phyloP scores from a whole-genome alignment of 176 grass and related monocot species.

The Oryza rufipogon region DNA sequence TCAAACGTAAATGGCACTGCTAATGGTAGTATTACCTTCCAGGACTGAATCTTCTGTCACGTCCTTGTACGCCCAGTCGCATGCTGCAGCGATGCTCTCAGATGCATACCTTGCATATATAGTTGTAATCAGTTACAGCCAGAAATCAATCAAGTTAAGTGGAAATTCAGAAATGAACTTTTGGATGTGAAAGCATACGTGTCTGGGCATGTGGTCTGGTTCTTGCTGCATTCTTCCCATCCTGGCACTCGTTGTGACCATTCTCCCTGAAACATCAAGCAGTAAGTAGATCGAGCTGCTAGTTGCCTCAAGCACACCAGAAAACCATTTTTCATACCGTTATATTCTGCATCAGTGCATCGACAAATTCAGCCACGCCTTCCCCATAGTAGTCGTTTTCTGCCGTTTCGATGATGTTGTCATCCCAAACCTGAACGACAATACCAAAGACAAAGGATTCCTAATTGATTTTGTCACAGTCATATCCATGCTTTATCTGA shows the following conservation, averaged over 20 bases:
- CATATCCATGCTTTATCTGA: not conserved
- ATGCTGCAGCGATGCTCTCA: constrained; percentile 64
- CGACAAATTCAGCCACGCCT: constrained; percentile 12
- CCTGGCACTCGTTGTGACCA: constrained; percentile 58
- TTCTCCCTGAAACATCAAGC: constrained; percentile 37
- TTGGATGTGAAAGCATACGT: constrained; percentile 27
- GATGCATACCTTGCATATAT: constrained; percentile 55
- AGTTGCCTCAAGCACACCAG: too few species aligned
- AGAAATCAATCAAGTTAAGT: not conserved
- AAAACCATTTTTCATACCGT: constrained; percentile 13
- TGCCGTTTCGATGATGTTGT: constrained; percentile 42
- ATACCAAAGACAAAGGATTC: not conserved
- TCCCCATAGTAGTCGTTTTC: constrained; percentile 30
- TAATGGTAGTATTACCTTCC: constrained; percentile 25
- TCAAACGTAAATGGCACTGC: not conserved
- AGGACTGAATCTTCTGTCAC: constrained; percentile 41
- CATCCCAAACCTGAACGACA: constrained; percentile 50
- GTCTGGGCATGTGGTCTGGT: constrained; percentile 57
- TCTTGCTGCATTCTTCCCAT: constrained; percentile 60
- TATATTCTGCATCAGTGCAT: constrained; percentile 39
- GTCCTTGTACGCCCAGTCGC: constrained; percentile 67
- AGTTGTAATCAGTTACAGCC: not conserved
- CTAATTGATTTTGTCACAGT: not conserved
- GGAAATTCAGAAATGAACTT: not conserved
- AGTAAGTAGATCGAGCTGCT: too few species aligned